Evolutionary conservation across 257 asterid genomes (phyloP), one percentile per base, ranked within the genome.

Genomic region (Gardenia jasminoides): DNA sequence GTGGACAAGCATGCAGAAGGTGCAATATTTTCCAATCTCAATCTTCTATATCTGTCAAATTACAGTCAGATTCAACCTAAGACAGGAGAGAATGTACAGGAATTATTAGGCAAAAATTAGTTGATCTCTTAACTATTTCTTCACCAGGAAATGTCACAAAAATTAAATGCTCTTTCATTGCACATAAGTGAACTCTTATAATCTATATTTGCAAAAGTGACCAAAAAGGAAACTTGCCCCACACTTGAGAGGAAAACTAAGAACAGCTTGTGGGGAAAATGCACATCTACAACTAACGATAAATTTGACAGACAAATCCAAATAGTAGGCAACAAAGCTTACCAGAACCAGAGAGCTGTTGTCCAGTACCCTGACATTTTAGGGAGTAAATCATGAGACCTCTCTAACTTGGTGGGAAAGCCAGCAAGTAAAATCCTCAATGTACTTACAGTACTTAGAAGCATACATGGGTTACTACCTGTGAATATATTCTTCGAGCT

Each of bases 401-500:
- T 74, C 47, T 52, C 72, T 68, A 66, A n/a, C 70, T 85, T 67
- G 82, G 84, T 36, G 43, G 69, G 73, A 43, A 78, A 66, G 54
- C 72, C 26, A 39, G 52, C 75, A 10, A 82, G 15, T 44, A 41
- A 67, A 76, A 19, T 58, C 54, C 72, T 12, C 56, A 61, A 36
- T 28, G 31, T 59, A 79, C 30, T 39, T 78, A 78, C n/a, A n/a
- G n/a, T n/a, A n/a, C 54, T 31, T 62, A 64, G 58, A 74, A 77
- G 46, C 43, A 50, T 65, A 54, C 28, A 59, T 30, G 78, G 70
- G 48, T 31, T 61, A 46, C 62, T 80, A 92, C 97, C 97, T 92
- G 94, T 0, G 94, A 88, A 84, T 94, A 94, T 84, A 92, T 91
- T 84, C 86, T 89, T 26, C 90, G 87, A 61, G 98, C 98, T 67